Base-by-base conservation (phyloP, 2,329 filamentous ascomycete species). In the Colletotrichum tanaceti region DNA sequence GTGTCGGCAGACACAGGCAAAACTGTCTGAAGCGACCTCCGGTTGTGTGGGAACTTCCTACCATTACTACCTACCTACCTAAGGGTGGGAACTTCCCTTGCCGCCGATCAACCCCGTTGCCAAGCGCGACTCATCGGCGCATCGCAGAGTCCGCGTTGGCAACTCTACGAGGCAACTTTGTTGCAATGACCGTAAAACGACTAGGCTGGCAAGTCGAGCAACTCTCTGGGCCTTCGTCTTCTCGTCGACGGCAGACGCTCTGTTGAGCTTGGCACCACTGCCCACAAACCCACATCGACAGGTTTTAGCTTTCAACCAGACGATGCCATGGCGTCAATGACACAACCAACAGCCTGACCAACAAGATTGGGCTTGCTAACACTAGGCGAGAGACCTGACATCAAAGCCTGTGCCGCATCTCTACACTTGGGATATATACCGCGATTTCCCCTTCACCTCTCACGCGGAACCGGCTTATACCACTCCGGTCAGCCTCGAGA, bases 61-160 rank as follows among this genome's bases (percentile, higher is more conserved):
- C n/a, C n/a, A n/a, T n/a, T n/a, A n/a, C n/a, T n/a, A n/a, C n/a
- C n/a, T n/a, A n/a, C n/a, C n/a, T n/a, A n/a, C n/a, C n/a, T n/a
- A n/a, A n/a, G n/a, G n/a, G 3, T 38, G 11, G 3, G 47, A 28
- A 46, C 49, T 4, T 22, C 43, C 50, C 57, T 60, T 63, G 63
- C 38, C 43, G 58, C 39, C 38, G 43, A 63, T 50, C 38, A 63
- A 55, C 63, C 57, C 57, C 39, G 39, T 22, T 52, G 20, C 47
- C 32, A 18, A 59, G 14, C n/a, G 14, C 16, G 22, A 35, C 39
- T 20, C 18, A 24, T 24, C 39, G 22, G 32, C 2, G 41, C 43
- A 58, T 35, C 24, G 32, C 18, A 6, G 1, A 24, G 13, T 39
- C 35, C 32, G n/a, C 32, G 7, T 20, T 6, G 22, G 11, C n/a